Conservation (phyloP, 306 rosid species). For the Medicago truncatula region MtrunA17r5.0-ANR NC_053044.1:20240001-20240500, state of each 20-base stretch:
- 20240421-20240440: slow-evolving; percentile 81
- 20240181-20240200: slow-evolving; percentile 67
- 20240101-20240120: slow-evolving; percentile 92
- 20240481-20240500: too few species aligned
- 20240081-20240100: slow-evolving; percentile 90
- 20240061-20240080: slow-evolving; percentile 87
- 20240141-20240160: slow-evolving; percentile 93
- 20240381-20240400: slow-evolving; percentile 92
- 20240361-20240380: slow-evolving; percentile 89
- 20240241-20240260: slow-evolving; percentile 41
- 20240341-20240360: slow-evolving; percentile 84
- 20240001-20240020: background rate
- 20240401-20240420: slow-evolving; percentile 95
- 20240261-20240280: slow-evolving; percentile 74
- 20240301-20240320: slow-evolving; percentile 82
- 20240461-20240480: background rate
- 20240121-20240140: slow-evolving; percentile 82
- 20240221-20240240: background rate
- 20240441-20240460: slow-evolving; percentile 65
- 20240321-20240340: slow-evolving; percentile 77
- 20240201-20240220: slow-evolving; percentile 1
- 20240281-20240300: slow-evolving; percentile 88
- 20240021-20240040: background rate
- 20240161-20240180: slow-evolving; percentile 82
- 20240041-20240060: slow-evolving; percentile 67